Conservation (phyloP, 2,329 filamentous ascomycete species). For the Metarhizium humberi region DNA sequence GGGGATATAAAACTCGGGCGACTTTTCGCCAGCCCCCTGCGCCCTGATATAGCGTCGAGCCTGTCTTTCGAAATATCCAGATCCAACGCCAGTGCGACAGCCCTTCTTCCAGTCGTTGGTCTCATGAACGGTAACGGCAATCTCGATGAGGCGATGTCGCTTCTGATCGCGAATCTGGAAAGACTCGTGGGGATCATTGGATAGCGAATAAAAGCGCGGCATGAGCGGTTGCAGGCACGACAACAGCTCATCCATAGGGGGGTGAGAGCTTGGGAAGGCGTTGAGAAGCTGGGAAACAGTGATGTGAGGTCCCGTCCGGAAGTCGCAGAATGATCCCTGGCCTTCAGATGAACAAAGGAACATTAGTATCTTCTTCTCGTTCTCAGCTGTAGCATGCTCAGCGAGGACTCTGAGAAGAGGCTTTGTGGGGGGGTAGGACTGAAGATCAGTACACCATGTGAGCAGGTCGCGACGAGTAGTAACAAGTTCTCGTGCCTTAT, state of each 20-base stretch:
- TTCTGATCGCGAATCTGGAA: conserved; percentile 59
- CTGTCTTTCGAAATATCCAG: conserved; percentile 85
- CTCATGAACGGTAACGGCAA: conserved; percentile 95
- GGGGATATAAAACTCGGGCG: conserved; percentile 64
- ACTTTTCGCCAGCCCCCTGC: conserved; percentile 47
- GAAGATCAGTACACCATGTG: conserved; percentile 90
- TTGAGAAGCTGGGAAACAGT: conserved; percentile 77
- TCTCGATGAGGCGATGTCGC: conserved; percentile 75
- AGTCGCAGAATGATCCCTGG: conserved; percentile 86
- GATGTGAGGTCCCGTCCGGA: conserved; percentile 81
- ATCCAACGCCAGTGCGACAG: conserved; percentile 73
- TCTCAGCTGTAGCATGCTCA: conserved; percentile 68
- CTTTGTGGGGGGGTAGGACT: conserved; percentile 88
- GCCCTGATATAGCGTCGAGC: conserved; percentile 64
- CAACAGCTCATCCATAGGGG: conserved; percentile 73
- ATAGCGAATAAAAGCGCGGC: conserved; percentile 97
- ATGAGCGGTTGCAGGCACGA: conserved; percentile 79
- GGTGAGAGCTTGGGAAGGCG: conserved; percentile 86
- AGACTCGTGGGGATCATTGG: conserved; percentile 82
- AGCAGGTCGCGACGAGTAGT: conserved; percentile 88
- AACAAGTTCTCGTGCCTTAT: conserved; percentile 72
- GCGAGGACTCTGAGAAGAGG: conserved; percentile 74
- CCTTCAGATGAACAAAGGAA: conserved; percentile 86
- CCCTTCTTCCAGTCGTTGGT: conserved; percentile 67
- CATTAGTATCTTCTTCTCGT: conserved; percentile 80